These are phyloP conservation scores for Diospyros kaki DNA, from an alignment of 148 eudicot genomes.

Conservation along the genomic window DNA sequence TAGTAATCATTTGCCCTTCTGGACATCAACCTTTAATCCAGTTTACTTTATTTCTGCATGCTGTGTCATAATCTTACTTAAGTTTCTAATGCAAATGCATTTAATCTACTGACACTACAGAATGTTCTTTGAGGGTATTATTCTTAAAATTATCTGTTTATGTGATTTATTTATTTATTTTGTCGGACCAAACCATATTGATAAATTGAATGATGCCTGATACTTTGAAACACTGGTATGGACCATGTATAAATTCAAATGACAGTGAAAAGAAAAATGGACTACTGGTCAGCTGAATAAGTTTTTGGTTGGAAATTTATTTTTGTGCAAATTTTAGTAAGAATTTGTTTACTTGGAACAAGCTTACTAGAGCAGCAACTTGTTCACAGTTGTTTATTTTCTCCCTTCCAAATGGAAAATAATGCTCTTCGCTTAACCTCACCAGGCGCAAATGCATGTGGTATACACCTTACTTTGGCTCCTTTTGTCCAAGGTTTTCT, in stretches of 20 bases:
- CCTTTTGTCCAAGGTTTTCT: no score
- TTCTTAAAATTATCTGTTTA: not conserved
- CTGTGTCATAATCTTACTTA: not conserved
- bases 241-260: not conserved
- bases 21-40: not conserved
- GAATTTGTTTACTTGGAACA: no score
- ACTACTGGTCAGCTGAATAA: no score
- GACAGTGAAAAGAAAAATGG: not conserved
- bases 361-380: no score
- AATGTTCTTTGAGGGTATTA: not conserved
- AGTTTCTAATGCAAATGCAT: not conserved
- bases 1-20: not conserved
- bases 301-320: no score
- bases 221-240: not conserved
- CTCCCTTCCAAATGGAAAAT: no score
- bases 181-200: not conserved
- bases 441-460: no score
- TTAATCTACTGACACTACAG: not conserved
- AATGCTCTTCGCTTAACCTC: no score
- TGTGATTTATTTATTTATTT: not conserved
- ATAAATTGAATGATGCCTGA: not conserved
- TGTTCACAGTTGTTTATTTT: no score
- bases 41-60: slow-evolving; percentile 1
- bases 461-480: no score
- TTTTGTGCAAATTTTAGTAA: no score